Percentiles rank a stretch among this genome's conserved stretches.
Evolutionary conservation across 352 stramenopile genomes (phyloP).

Genomic region (Phytopythium ostracodes): DNA sequence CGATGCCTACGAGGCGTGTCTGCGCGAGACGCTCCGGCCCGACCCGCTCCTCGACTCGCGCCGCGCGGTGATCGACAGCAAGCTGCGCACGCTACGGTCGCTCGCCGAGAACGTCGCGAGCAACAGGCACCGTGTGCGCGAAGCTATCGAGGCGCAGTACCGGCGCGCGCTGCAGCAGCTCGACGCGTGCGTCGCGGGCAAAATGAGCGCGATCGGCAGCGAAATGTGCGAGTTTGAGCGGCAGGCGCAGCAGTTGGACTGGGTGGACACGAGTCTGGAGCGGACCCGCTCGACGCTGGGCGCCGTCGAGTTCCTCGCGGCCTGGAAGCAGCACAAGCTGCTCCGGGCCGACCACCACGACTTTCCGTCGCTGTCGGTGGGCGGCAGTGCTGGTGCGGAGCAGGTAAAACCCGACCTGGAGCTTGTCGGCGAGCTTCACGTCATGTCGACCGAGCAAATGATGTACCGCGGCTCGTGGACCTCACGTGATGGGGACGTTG

Average conservation of each 20-base stretch:
- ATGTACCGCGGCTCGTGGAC: neutral
- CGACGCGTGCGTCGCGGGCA: constrained; percentile 34
- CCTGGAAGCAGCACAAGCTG: constrained; percentile 67
- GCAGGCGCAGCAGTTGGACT: constrained; percentile 69
- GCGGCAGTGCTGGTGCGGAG: constrained; percentile 25
- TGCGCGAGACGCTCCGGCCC: constrained; percentile 56
- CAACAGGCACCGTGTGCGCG: constrained; percentile 48
- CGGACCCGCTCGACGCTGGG: constrained; percentile 36
- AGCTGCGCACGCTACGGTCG: constrained; percentile 31
- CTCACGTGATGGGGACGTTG: neutral
- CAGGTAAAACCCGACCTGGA: constrained; percentile 61
- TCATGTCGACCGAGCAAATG: constrained; percentile 33
- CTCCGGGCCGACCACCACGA: constrained; percentile 64
- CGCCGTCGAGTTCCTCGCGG: constrained; percentile 55
- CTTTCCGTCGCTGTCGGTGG: constrained; percentile 32
- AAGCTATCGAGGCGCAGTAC: constrained; percentile 48
- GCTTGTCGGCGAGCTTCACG: constrained; percentile 50
- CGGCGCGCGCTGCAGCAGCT: constrained; percentile 40
- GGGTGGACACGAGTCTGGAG: constrained; percentile 57
- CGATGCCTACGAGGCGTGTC: constrained; percentile 61
- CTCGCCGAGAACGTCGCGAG: constrained; percentile 20
- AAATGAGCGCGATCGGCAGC: constrained; percentile 46
- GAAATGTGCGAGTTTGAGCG: constrained; percentile 60
- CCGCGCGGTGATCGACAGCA: constrained; percentile 56
- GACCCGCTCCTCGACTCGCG: constrained; percentile 69